Evolutionary conservation across 1,284 basidiomycete species (phyloP).

Genomic region (Microbotryum violaceum): DNA sequence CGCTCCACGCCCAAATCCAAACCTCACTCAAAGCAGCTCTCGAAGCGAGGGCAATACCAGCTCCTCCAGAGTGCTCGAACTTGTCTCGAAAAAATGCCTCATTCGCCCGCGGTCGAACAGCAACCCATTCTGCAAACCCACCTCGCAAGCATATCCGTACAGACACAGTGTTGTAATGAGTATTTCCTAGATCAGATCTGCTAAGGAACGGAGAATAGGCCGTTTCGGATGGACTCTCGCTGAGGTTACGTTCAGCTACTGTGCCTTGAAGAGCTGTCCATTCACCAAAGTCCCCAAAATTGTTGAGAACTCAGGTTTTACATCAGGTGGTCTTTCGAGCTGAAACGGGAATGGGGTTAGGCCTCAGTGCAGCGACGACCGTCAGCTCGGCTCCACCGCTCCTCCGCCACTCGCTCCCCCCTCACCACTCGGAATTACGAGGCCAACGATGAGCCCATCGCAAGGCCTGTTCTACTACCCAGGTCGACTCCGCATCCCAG

Average conservation of each 20-base stretch:
- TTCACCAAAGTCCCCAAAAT: too few relatives aligned
- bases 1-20: not conserved
- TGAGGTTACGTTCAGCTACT: too few relatives aligned
- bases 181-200: not conserved
- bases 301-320: too few relatives aligned
- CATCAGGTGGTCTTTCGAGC: too few relatives aligned
- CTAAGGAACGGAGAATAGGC: not conserved
- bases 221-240: not conserved
- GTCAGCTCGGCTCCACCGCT: too few relatives aligned
- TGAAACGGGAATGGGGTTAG: not conserved
- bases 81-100: too few relatives aligned
- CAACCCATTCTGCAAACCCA: too few relatives aligned
- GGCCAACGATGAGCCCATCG: not conserved
- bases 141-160: too few relatives aligned
- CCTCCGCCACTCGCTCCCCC: not conserved
- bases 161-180: not conserved
- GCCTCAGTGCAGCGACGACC: too few relatives aligned
- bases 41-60: not conserved
- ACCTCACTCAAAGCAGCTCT: not conserved
- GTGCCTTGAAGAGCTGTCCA: too few relatives aligned
- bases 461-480: constrained; percentile 1
- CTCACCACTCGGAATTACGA: not conserved
- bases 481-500: not conserved
- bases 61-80: not conserved
- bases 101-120: too few relatives aligned